These are phyloP conservation scores for Trichoderma breve DNA, from an alignment of 2,329 filamentous ascomycete species.

Conservation along the genomic window DNA sequence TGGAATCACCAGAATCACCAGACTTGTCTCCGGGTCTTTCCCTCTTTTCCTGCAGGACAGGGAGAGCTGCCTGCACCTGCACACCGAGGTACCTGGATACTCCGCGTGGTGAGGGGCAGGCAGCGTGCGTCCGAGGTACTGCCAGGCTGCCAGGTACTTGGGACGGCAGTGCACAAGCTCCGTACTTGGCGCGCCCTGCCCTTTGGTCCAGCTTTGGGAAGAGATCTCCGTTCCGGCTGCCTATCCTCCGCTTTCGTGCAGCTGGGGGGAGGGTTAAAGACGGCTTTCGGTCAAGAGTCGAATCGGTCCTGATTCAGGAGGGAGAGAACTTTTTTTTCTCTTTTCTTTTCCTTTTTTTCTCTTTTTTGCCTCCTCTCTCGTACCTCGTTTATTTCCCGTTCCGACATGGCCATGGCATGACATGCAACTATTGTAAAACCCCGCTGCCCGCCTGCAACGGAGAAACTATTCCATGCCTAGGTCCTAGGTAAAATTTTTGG, in stretches of 20 bases:
- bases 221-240: conserved; percentile 11
- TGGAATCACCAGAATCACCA: conserved; percentile 3
- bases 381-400: neutral
- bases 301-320: conserved; percentile 16
- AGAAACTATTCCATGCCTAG: conserved; percentile 7
- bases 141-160: neutral
- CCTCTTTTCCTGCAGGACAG: neutral
- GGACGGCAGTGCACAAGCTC: neutral
- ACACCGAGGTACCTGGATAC: neutral
- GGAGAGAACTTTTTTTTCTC: neutral
- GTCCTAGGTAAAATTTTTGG: neutral
- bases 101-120: neutral
- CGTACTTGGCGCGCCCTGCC: neutral
- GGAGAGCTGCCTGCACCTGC: neutral
- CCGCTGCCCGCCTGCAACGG: neutral
- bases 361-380: neutral
- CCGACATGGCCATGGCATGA: neutral
- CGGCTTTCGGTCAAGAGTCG: conserved; percentile 1
- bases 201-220: conserved; percentile 5
- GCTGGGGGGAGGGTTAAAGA: neutral
- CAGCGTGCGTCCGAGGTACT: neutral
- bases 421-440: neutral
- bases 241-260: conserved; percentile 18
- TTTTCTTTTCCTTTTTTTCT: neutral
- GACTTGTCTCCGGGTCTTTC: neutral